These are phyloP conservation scores for Phytopythium litorale DNA, from an alignment of 352 stramenopile genomes.

Conservation along the genomic window DNA sequence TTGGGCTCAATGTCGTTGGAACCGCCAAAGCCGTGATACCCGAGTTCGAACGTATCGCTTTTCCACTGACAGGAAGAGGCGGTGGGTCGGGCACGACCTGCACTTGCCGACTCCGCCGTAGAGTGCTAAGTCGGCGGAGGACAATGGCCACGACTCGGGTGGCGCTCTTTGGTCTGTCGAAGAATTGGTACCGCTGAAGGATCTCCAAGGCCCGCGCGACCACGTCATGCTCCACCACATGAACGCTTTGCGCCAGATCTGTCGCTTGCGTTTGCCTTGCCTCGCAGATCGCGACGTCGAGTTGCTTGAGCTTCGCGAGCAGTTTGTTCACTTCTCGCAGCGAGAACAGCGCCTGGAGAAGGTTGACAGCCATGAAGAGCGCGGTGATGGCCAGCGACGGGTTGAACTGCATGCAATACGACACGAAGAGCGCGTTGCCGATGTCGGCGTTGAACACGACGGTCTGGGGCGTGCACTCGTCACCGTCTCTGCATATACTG, in stretches of 20 bases:
- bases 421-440: constrained; percentile 21
- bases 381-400: constrained; percentile 15
- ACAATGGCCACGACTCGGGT: background rate
- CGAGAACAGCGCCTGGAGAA: constrained; percentile 13
- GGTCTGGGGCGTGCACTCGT: constrained; percentile 15
- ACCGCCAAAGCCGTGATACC: no score
- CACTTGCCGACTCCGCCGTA: no score
- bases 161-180: background rate
- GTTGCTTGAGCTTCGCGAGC: background rate
- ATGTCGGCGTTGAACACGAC: constrained; percentile 22
- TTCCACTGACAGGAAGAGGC: background rate
- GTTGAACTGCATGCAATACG: constrained; percentile 24
- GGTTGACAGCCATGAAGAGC: constrained; percentile 23
- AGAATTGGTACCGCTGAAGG: background rate
- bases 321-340: constrained; percentile 13
- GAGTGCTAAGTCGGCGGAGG: background rate
- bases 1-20: background rate
- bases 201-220: background rate
- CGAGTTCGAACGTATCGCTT: background rate
- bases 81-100: background rate
- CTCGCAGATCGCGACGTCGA: background rate
- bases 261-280: background rate
- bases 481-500: constrained; percentile 12
- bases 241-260: background rate
- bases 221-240: background rate